Conservation (phyloP, 2,329 filamentous ascomycete genomes). For the Botrytis fabae region DNA sequence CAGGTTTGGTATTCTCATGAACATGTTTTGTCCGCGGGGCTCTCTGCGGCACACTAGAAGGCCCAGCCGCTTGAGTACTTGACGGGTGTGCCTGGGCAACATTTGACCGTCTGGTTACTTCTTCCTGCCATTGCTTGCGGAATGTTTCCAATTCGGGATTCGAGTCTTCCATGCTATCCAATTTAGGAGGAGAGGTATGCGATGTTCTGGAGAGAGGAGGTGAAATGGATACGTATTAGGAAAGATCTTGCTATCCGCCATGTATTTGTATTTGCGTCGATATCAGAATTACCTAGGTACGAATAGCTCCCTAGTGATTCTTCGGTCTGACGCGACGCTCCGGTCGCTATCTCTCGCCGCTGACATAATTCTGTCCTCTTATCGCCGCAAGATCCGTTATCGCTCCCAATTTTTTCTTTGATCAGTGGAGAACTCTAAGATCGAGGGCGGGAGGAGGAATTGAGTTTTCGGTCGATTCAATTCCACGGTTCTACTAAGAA, state of each 20-base stretch:
- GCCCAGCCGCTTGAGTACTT: slow-evolving; percentile 18
- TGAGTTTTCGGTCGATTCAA: neutral
- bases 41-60: slow-evolving; percentile 30
- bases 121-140: slow-evolving; percentile 80
- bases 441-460: neutral
- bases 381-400: slow-evolving; percentile 20
- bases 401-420: slow-evolving; percentile 11
- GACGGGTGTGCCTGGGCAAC: slow-evolving; percentile 24
- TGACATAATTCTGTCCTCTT: slow-evolving; percentile 22
- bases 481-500: neutral
- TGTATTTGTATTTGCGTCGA: too few species aligned
- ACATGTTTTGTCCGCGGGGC: slow-evolving; percentile 23
- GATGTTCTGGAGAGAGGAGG: neutral
- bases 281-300: neutral
- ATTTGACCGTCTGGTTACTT: slow-evolving; percentile 46
- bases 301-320: neutral
- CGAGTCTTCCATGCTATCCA: slow-evolving; percentile 43
- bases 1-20: neutral
- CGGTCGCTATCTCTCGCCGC: slow-evolving; percentile 21
- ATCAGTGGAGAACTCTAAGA: slow-evolving; percentile 4
- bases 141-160: slow-evolving; percentile 81
- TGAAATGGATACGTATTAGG: neutral
- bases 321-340: neutral
- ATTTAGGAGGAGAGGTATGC: neutral
- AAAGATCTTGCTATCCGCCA: neutral